These are phyloP conservation scores for Lophium mytilinum DNA, from an alignment of 495 filamentous ascomycete genomes.

Conservation along the genomic window DNA sequence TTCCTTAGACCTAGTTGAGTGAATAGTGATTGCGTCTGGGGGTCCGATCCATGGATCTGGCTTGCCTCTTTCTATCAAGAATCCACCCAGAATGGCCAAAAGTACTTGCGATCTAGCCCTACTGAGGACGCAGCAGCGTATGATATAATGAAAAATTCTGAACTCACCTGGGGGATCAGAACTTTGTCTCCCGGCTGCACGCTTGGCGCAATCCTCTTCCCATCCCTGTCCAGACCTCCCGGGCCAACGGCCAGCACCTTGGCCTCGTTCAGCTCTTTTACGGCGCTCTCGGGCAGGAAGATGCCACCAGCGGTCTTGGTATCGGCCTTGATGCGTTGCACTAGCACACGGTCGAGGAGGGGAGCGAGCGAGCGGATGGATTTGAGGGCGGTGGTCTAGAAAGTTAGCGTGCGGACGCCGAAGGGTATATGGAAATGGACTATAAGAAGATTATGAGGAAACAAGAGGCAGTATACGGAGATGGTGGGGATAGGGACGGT, in stretches of 20 bases:
- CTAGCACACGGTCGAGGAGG: conserved; percentile 95
- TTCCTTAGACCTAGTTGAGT: no score
- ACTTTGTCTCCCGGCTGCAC: conserved; percentile 83
- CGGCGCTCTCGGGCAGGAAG: conserved; percentile 92
- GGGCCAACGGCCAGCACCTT: conserved; percentile 93
- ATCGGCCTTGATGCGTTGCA: conserved; percentile 97
- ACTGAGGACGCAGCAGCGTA: no score
- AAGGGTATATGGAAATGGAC: no score
- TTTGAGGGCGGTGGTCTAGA: conserved; percentile 56
- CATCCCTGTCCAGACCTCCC: conserved; percentile 75
- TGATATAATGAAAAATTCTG: background rate
- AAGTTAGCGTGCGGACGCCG: no score
- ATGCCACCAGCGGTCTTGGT: conserved; percentile 91
- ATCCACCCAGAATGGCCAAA: background rate
- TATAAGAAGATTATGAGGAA: no score
- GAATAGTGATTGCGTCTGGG: no score
- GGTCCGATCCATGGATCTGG: no score
- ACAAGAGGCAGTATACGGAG: no score
- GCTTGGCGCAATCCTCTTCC: conserved; percentile 73
- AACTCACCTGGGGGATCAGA: conserved; percentile 86
- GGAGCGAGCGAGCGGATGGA: conserved; percentile 92
- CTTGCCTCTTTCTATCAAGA: background rate
- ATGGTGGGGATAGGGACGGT: no score
- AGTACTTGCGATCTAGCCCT: background rate
- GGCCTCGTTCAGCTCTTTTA: conserved; percentile 97